Conservation (phyloP, 805 yeast genomes). For the Monosporozyma siamensis region DNA sequence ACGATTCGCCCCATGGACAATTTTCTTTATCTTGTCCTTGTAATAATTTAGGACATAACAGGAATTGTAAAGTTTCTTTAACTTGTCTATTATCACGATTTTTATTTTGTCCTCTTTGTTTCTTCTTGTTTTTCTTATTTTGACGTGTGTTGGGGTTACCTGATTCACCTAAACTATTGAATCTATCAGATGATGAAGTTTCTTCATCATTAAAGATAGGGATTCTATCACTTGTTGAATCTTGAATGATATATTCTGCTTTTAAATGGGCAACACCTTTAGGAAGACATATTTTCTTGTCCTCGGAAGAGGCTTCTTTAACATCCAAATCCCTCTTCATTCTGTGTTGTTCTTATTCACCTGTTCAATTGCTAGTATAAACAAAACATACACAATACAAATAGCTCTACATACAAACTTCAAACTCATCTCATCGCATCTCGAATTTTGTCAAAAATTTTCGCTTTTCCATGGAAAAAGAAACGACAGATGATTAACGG, state of each 20-base stretch:
- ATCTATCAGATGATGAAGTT: conserved; percentile 31
- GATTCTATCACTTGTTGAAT: not conserved
- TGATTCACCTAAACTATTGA: conserved; percentile 22
- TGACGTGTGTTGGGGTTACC: conserved; percentile 32
- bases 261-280: conserved; percentile 74
- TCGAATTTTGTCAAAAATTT: too few relatives aligned
- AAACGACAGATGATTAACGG: too few relatives aligned
- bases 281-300: conserved; percentile 5
- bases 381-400: too few relatives aligned
- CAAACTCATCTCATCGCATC: too few relatives aligned
- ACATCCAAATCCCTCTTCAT: not conserved
- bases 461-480: too few relatives aligned
- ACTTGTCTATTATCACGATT: conserved; percentile 65
- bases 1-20: conserved; percentile 63
- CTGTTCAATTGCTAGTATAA: too few relatives aligned
- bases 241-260: conserved; percentile 48
- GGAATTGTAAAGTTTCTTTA: conserved; percentile 35
- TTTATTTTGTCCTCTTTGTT: conserved; percentile 79
- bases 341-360: not conserved
- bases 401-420: too few relatives aligned
- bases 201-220: conserved; percentile 34
- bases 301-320: conserved; percentile 8
- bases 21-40: conserved; percentile 39
- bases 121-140: conserved; percentile 35
- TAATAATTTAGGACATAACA: conserved; percentile 54